Evolutionary conservation across 768 basidiomycete species (phyloP).

Genomic region (Roridomyces roridus): DNA sequence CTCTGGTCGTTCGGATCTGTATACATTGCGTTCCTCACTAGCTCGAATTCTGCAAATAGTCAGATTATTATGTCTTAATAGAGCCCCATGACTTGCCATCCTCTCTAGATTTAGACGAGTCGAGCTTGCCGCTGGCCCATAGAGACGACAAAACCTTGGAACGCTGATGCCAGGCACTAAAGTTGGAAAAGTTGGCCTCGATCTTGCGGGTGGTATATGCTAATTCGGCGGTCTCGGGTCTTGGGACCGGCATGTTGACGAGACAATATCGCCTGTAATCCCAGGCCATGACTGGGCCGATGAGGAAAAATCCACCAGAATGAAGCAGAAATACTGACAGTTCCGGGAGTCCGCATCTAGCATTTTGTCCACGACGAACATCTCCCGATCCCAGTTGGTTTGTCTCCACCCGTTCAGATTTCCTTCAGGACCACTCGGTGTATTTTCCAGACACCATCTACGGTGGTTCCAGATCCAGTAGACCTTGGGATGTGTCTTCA

Average conservation of each 20-base stretch:
- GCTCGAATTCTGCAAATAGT: conserved; percentile 77
- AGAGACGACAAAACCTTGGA: conserved; percentile 77
- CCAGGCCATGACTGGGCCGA: conserved; percentile 67
- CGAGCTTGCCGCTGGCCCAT: conserved; percentile 64
- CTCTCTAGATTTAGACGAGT: conserved; percentile 63
- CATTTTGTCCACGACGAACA: conserved; percentile 91
- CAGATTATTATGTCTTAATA: conserved; percentile 3
- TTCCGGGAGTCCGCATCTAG: conserved; percentile 91
- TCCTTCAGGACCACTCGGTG: conserved; percentile 76
- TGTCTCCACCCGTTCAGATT: conserved; percentile 74
- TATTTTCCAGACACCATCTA: conserved; percentile 89
- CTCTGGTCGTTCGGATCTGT: conserved; percentile 97
- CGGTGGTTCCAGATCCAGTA: conserved; percentile 99
- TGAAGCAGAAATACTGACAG: conserved; percentile 65
- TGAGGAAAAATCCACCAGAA: no score
- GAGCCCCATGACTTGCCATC: conserved; percentile 55
- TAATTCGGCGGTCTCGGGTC: conserved; percentile 71
- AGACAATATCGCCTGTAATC: conserved; percentile 90
- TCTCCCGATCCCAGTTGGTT: conserved; percentile 82
- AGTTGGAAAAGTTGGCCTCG: conserved; percentile 93
- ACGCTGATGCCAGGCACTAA: conserved; percentile 98
- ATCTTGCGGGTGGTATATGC: conserved; percentile 91
- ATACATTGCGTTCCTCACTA: conserved; percentile 93
- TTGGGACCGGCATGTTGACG: conserved; percentile 64
- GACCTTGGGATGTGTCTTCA: conserved; percentile 90